phyloP scores from a whole-genome alignment of 805 yeast species.

The Hanseniaspora lachancei region DNA sequence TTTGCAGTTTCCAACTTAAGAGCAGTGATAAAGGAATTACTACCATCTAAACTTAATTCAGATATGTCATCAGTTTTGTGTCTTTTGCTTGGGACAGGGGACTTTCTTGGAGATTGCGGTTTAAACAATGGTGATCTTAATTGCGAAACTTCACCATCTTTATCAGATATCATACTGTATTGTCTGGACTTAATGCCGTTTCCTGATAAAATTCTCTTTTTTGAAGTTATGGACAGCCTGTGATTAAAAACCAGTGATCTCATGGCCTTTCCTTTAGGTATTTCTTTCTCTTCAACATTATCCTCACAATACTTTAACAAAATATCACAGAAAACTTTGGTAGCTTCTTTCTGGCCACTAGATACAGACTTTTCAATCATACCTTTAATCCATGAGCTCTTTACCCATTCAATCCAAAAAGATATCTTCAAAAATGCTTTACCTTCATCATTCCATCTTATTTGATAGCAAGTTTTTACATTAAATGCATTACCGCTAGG shows the following conservation, averaged over 20 bases:
- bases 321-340: slow-evolving; percentile 33
- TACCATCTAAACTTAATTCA: slow-evolving; percentile 1
- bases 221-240: background rate
- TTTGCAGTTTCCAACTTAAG: background rate
- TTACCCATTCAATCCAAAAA: slow-evolving; percentile 79
- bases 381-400: slow-evolving; percentile 80
- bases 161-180: background rate
- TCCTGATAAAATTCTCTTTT: background rate
- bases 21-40: background rate
- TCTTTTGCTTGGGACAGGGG: background rate
- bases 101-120: slow-evolving; percentile 11
- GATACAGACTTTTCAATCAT: slow-evolving; percentile 76
- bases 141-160: background rate
- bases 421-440: slow-evolving; percentile 48
- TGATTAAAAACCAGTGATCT: slow-evolving; percentile 11
- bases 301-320: slow-evolving; percentile 21
- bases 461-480: slow-evolving; percentile 56
- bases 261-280: slow-evolving; percentile 10
- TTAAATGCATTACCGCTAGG: slow-evolving; percentile 80
- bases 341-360: slow-evolving; percentile 62
- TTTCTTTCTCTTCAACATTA: slow-evolving; percentile 14
- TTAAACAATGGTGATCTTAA: slow-evolving; percentile 1
- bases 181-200: background rate
- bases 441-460: slow-evolving; percentile 63
- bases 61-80: background rate